Evolutionary conservation across 768 basidiomycete genomes (phyloP), one percentile per base, ranked within the genome.

Genomic region (Hygrocybe coccinea): DNA sequence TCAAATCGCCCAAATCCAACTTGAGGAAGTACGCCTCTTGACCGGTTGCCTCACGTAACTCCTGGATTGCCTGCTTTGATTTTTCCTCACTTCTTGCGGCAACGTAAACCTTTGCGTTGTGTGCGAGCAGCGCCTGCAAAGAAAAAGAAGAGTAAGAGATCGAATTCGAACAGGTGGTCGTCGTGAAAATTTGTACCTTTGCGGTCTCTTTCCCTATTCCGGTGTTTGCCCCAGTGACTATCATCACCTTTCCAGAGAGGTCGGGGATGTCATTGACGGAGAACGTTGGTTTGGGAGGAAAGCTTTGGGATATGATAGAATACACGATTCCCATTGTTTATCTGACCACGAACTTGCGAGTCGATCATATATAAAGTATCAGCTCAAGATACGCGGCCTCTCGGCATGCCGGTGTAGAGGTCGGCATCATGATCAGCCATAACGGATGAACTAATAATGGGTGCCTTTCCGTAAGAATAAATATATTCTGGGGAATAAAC

Each of bases 51-150:
- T 61, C 56, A 50, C 72, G 72, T 25, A 84, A 62, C 4, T 76
- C 68, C 21, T 57, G 60, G 22, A 81, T 74, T 3, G 76, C 75
- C 8, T 58, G 62, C 17, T 69, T 60, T 1, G 72, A 74, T 54
- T 73, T 82, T 19, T 64, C 61, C 53, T 67, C 45, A 53, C 65
- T 71, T 2, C 81, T 73, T 22, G 71, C 67, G 0, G 77, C 79
- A 15, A 84, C 60, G 62, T 82, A 85, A 2, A 84, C 81, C 48
- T 74, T 79, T 17, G 76, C 79, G 56, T 77, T 74, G 54, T 76
- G 74, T 1, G 56, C 50, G 3, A 81, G 68, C 17, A 80, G 65
- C 11, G 66, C 72, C 75, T 78, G n/a, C n/a, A n/a, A n/a, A n/a
- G n/a, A n/a, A 29, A 15, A 8, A 21, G 43, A 39, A 19, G 15